phyloP scores from a whole-genome alignment of 257 asterid species.

The Hygrophila difformis region DNA sequence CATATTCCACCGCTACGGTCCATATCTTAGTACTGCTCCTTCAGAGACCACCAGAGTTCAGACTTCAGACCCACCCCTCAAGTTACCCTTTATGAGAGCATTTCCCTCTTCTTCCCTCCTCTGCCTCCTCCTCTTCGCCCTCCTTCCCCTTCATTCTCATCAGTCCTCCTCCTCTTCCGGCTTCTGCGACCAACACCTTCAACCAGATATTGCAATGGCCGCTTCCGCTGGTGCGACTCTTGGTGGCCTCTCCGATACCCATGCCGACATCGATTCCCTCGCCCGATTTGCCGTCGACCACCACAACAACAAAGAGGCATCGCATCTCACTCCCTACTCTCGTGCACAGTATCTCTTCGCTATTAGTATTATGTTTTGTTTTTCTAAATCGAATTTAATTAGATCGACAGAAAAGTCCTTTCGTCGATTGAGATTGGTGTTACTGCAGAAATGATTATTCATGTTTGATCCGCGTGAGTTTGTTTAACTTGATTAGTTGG shows the following conservation, averaged over 20 bases:
- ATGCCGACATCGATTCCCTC: conserved; percentile 37
- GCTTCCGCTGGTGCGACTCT: conserved; percentile 54
- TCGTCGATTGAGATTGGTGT: too few relatives aligned
- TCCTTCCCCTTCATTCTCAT: conserved; percentile 21
- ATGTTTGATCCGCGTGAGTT: background rate
- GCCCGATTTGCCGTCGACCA: conserved; percentile 70
- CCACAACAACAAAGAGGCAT: conserved; percentile 65
- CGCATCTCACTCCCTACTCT: background rate
- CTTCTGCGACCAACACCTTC: conserved; percentile 34
- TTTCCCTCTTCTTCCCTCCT: conserved; percentile 20
- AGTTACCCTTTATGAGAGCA: conserved; percentile 39
- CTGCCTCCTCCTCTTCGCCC: too few relatives aligned
- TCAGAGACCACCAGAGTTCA: conserved; percentile 24
- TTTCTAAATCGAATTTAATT: background rate
- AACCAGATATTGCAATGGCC: conserved; percentile 30
- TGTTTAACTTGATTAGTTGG: background rate
- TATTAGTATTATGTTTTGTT: background rate
- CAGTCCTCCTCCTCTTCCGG: conserved; percentile 7
- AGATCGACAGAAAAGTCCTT: too few relatives aligned
- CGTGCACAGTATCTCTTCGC: background rate
- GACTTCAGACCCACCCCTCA: too few relatives aligned
- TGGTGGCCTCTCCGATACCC: conserved; percentile 49
- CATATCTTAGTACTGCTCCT: too few relatives aligned
- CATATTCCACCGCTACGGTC: too few relatives aligned
- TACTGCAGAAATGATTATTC: background rate